phyloP scores from a whole-genome alignment of 140 eudicot species.

The Cichorium intybus region DNA sequence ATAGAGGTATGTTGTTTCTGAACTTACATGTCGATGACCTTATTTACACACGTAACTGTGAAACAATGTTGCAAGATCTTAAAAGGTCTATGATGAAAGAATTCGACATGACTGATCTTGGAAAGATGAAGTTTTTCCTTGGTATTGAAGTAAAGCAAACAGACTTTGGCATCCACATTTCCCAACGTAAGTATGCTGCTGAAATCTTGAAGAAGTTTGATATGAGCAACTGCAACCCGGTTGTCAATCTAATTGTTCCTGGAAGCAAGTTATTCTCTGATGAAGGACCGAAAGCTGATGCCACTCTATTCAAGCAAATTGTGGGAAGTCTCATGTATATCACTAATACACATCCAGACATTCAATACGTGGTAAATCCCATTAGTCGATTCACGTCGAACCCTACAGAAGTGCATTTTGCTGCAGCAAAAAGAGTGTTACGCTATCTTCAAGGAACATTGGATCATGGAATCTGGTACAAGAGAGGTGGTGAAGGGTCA shows the following conservation, averaged over 20 bases:
- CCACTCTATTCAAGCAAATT: not conserved
- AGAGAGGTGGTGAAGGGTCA: not conserved
- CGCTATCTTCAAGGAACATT: too few relatives aligned
- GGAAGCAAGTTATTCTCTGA: not conserved
- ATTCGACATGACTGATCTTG: not conserved
- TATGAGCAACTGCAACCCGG: not conserved
- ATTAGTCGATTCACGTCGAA: too few relatives aligned
- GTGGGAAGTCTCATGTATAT: too few relatives aligned
- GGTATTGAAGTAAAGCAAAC: not conserved
- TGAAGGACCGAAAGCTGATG: not conserved
- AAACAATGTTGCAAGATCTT: not conserved
- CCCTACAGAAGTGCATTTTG: too few relatives aligned
- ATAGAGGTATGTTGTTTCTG: too few relatives aligned
- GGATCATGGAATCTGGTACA: not conserved
- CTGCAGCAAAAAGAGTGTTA: too few relatives aligned
- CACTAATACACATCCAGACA: too few relatives aligned
- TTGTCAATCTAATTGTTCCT: not conserved
- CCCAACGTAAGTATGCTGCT: not conserved
- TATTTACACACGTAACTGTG: not conserved
- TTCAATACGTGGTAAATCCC: too few relatives aligned
- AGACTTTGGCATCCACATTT: not conserved
- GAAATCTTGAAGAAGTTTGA: not conserved
- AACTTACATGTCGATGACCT: not conserved
- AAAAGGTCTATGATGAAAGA: not conserved
- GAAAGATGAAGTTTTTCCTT: not conserved